Base-by-base conservation (phyloP, 371 early-diverging fungal genomes). In the Capillidium rhysosporum region DNA sequence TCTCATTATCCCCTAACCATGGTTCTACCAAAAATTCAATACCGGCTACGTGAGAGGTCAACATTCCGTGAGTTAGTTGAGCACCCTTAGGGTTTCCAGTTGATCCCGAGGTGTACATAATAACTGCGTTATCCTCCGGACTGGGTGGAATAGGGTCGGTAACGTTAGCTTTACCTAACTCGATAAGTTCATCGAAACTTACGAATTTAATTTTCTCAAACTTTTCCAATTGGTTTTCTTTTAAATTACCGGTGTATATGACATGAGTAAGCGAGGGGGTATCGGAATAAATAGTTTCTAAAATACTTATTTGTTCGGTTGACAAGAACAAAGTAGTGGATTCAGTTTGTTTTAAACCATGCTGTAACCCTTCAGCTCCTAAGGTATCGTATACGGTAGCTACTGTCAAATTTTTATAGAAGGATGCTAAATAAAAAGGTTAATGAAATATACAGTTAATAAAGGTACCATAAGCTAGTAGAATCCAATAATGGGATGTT, bases 21-120 rank as follows among this genome's bases (percentile, higher is more conserved):
- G 34, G 34, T 4, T 34, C 34, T 7, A 34, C 34, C 34, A 34
- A 12, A 34, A 7, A 34, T 12, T 34, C 34, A 12, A 34, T 34
- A 12, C 34, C 34, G 12, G 34, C 34, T 34, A 82, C 79, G 55
- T 76, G 71, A 56, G 75, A 78, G 49, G 92, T 73, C 58, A 98
- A 65, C 61, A 89, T 88, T 49, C 69, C 71, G 63, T 94, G 92
- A 14, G 80, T 73, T 21, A 92, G 62, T 62, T 85, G 65, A 5
- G 89, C 87, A 55, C 92, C 94, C 68, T 92, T 93, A 40, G 92
- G 86, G 52, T 67, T 72, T 31, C 98, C 98, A 9, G 89, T 86
- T 1, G 87, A 84, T 46, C 96, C 98, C 40, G 90, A 90, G 25
- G 98, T 93, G 66, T 96, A 98, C 76, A 92, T 89, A 64, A 97